Percentiles rank a stretch among this genome's conserved stretches.
Conservation (phyloP, 495 filamentous ascomycete species). For the Penicillium egyptiacum region DNA sequence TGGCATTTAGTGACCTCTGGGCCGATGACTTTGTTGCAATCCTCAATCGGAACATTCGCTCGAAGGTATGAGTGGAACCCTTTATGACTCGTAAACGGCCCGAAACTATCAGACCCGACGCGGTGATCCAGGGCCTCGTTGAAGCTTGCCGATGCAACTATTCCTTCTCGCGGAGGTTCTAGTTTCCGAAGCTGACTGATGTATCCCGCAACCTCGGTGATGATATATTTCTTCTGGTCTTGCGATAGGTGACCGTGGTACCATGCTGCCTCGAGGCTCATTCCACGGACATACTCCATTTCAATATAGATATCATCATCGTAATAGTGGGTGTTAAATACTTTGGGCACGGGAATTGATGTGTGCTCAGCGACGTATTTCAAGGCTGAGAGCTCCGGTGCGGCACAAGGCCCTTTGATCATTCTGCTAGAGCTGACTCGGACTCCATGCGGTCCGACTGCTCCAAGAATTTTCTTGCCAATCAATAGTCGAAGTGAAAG, state of each 20-base stretch:
- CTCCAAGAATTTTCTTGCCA: conserved; percentile 7
- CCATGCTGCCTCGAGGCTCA: conserved; percentile 11
- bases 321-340: neutral
- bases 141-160: conserved; percentile 15
- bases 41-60: conserved; percentile 11
- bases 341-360: conserved; percentile 1
- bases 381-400: neutral
- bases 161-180: conserved; percentile 11
- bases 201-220: conserved; percentile 14
- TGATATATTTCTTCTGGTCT: conserved; percentile 14
- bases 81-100: conserved; percentile 14
- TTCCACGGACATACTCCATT: conserved; percentile 12
- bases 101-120: conserved; percentile 10
- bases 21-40: conserved; percentile 10
- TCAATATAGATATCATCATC: conserved; percentile 11
- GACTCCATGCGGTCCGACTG: conserved; percentile 6
- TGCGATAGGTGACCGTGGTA: conserved; percentile 8
- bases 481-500: conserved; percentile 1
- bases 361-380: conserved; percentile 5
- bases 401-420: conserved; percentile 12
- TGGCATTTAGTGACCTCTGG: conserved; percentile 12
- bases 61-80: conserved; percentile 20
- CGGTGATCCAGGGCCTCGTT: conserved; percentile 12
- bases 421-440: conserved; percentile 12
- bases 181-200: conserved; percentile 12